Conservation (phyloP, 495 filamentous ascomycete species). For the Hypoxylon subgilvum region DNA sequence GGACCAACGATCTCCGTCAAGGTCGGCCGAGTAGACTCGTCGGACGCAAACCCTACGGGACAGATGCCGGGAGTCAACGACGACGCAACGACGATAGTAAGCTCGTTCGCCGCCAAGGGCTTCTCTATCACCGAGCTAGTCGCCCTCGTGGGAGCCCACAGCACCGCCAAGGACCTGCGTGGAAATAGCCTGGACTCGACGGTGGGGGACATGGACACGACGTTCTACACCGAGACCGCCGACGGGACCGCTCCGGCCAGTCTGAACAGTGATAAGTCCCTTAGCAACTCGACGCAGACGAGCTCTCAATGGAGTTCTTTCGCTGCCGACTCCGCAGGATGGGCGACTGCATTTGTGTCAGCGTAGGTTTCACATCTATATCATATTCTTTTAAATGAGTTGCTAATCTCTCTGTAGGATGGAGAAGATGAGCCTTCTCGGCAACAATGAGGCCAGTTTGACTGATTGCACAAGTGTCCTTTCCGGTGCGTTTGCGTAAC, state of each 20-base stretch:
- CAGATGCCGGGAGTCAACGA: conserved; percentile 18
- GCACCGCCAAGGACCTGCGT: conserved; percentile 23
- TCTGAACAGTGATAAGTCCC: conserved; percentile 28
- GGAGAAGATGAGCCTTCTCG: conserved; percentile 32
- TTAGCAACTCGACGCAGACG: conserved; percentile 31
- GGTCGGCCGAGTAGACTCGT: conserved; percentile 34
- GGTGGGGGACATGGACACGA: conserved; percentile 19
- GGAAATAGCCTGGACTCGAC: conserved; percentile 24
- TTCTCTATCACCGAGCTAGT: conserved; percentile 34
- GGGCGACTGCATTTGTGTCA: conserved; percentile 33
- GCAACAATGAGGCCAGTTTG: conserved; percentile 24
- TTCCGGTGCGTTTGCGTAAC: conserved; percentile 26
- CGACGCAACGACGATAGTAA: conserved; percentile 24
- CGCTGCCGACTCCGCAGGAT: conserved; percentile 14
- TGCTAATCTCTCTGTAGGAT: conserved; percentile 16
- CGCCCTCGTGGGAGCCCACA: conserved; percentile 36
- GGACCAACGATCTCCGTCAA: conserved; percentile 28
- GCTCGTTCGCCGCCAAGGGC: conserved; percentile 31
- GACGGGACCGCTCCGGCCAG: conserved; percentile 24
- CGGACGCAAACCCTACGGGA: conserved; percentile 10
- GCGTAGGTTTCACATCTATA: conserved; percentile 13
- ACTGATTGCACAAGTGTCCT: conserved; percentile 30
- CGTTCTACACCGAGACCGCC: conserved; percentile 30
- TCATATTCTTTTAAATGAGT: not conserved
- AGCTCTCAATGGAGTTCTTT: conserved; percentile 22